Conservation (phyloP, 495 filamentous ascomycete genomes). For the Endocarpon pusillum region DNA sequence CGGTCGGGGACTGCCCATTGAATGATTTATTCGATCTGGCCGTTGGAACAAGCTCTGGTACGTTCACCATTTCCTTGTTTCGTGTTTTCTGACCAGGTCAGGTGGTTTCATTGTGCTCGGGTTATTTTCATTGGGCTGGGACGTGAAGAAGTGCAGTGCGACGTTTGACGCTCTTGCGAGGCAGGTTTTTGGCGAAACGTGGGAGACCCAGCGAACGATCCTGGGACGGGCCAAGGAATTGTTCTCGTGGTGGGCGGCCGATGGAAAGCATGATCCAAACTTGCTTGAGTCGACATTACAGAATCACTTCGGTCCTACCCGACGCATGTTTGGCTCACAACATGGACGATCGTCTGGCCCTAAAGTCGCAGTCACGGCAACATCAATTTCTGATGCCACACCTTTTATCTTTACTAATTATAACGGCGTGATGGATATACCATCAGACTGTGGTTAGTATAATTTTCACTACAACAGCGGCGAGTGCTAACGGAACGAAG, state of each 20-base stretch:
- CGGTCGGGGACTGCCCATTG: conserved; percentile 8
- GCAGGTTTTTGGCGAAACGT: conserved; percentile 13
- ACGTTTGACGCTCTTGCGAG: conserved; percentile 13
- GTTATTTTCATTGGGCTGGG: conserved; percentile 14
- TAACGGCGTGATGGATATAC: conserved; percentile 4
- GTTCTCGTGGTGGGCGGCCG: conserved; percentile 7
- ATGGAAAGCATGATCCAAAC: conserved; percentile 11
- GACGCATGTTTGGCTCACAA: conserved; percentile 8
- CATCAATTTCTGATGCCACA: conserved; percentile 10
- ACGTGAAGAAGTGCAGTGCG: conserved; percentile 8
- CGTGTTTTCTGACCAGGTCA: conserved; percentile 4
- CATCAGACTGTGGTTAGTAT: conserved; percentile 5
- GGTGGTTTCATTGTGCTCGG: conserved; percentile 17
- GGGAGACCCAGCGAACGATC: too few relatives aligned
- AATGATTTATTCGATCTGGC: conserved; percentile 17
- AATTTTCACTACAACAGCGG: background rate
- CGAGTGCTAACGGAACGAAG: conserved; percentile 5
- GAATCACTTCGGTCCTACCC: conserved; percentile 9
- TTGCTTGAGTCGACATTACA: conserved; percentile 10
- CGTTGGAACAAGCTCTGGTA: conserved; percentile 17
- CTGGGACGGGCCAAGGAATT: background rate
- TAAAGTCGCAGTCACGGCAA: conserved; percentile 11
- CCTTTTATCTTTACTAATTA: conserved; percentile 15
- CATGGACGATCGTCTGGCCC: conserved; percentile 2
- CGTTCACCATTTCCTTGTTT: conserved; percentile 1